Base-by-base conservation (phyloP, 768 basidiomycete species). In the Psilocybe azurescens region DNA sequence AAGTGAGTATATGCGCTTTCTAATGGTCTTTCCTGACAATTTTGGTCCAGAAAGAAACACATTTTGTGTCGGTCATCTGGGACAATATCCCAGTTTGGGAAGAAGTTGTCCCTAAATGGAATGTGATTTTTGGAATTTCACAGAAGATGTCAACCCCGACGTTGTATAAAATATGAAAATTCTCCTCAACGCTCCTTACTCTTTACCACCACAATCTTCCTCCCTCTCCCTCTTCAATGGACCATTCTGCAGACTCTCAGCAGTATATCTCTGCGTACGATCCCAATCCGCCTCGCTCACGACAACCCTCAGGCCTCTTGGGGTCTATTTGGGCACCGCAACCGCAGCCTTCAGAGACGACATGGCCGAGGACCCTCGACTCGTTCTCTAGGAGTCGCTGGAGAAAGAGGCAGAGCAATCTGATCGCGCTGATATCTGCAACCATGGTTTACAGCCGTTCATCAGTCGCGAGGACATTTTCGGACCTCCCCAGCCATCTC, bases 301-400 rank as follows among this genome's bases (percentile, higher is more conserved):
- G 83, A 28, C 78, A 77, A 60, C 70, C 73, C 11, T 69, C 77
- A 41, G 79, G 80, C 6, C 77, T 80, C 51, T 68, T 78, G 59
- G 81, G 81, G 13, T 91, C 90, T 54, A 93, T 94, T 64, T 94
- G 91, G 91, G 92, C 92, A 0, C 91, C 91, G 7, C 90, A 89
- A 70, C 89, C 90, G 3, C 90, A 89, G 72, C 84, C 84, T 5
- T 81, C 84, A 14, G 88, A 88, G 18, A 70, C 79, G 5, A 82
- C 86, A 11, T 94, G 91, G 91, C 89, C 90, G 20, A 81, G 80
- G 62, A 78, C 88, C 39, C 75, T 89, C 38, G 88, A 89, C 61
- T 76, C 88, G 3, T 88, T 88, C 67, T 82, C 83, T 56, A 82
- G 84, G 84, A 38, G 80, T 79, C 24, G 77, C 79, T n/a, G 8